Percentiles rank a stretch among this genome's conserved stretches.
These are phyloP conservation scores for Boletus vinaceobasis DNA, from an alignment of 768 basidiomycete genomes.

Conservation along the genomic window DNA sequence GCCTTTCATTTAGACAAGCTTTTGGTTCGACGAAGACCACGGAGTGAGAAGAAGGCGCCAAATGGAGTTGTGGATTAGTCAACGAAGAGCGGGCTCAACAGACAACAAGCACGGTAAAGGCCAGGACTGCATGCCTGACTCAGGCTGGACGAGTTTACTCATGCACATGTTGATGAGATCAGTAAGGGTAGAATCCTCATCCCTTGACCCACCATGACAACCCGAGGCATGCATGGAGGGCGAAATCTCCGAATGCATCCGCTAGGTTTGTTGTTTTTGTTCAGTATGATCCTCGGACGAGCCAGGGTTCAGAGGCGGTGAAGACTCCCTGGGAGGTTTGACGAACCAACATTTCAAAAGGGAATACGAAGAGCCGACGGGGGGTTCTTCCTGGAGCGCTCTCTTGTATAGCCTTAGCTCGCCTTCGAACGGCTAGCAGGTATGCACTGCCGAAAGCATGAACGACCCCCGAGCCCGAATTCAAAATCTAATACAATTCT, in stretches of 20 bases:
- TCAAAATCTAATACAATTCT: neutral
- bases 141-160: conserved; percentile 1
- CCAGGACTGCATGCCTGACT: neutral
- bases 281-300: conserved; percentile 2
- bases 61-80: conserved; percentile 23
- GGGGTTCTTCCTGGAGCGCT: neutral
- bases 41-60: conserved; percentile 13
- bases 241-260: neutral
- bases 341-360: neutral
- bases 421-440: neutral
- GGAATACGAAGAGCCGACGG: neutral
- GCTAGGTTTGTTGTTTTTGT: neutral
- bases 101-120: conserved; percentile 42
- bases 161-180: conserved; percentile 3
- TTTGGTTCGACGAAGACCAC: conserved; percentile 46
- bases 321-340: neutral
- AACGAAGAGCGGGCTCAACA: conserved; percentile 39
- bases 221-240: neutral
- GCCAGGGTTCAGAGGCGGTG: neutral
- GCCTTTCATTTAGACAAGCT: conserved; percentile 52
- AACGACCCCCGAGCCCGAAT: neutral
- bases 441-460: neutral
- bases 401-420: neutral
- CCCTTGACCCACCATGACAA: neutral
- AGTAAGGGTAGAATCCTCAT: neutral